Evolutionary conservation across 1,139 yeast species (phyloP).

Genomic region (Suhomyces guaymorum): DNA sequence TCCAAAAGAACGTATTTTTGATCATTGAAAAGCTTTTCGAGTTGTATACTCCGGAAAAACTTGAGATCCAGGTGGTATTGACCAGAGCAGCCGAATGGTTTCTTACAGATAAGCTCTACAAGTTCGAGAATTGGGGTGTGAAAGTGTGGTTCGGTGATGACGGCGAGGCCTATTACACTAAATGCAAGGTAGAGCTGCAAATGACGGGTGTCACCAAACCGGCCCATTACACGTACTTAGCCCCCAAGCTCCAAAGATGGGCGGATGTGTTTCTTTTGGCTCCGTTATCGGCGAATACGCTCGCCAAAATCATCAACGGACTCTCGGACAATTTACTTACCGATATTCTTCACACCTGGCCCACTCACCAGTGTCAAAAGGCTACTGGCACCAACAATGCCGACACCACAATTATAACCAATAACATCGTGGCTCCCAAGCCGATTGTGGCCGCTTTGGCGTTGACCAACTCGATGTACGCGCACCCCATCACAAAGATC

Average conservation of each 20-base stretch:
- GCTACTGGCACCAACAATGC: slow-evolving; percentile 5
- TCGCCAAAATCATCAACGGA: slow-evolving; percentile 32
- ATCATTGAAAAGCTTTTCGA: slow-evolving; percentile 32
- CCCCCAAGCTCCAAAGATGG: slow-evolving; percentile 29
- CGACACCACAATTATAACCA: slow-evolving; percentile 22
- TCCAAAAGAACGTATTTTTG: slow-evolving; percentile 26
- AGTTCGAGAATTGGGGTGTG: slow-evolving; percentile 28
- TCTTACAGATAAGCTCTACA: slow-evolving; percentile 25
- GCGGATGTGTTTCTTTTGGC: slow-evolving; percentile 37
- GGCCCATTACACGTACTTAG: slow-evolving; percentile 2
- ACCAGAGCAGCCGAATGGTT: slow-evolving; percentile 33
- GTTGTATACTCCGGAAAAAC: slow-evolving; percentile 24
- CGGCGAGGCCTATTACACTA: slow-evolving; percentile 22
- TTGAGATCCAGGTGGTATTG: slow-evolving; percentile 31
- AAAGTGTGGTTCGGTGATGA: slow-evolving; percentile 33
- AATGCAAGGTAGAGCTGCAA: slow-evolving; percentile 14
- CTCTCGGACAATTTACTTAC: slow-evolving; percentile 30
- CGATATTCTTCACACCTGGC: slow-evolving; percentile 31
- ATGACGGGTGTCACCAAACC: slow-evolving; percentile 3
- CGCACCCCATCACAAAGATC: slow-evolving; percentile 32
- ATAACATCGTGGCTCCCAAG: slow-evolving; percentile 23
- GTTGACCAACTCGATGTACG: slow-evolving; percentile 30
- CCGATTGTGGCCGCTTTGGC: slow-evolving; percentile 33
- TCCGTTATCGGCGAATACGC: slow-evolving; percentile 32
- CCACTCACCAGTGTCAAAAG: slow-evolving; percentile 16